Base-by-base conservation (phyloP, 306 rosid genomes). In the Vigna angularis region DNA sequence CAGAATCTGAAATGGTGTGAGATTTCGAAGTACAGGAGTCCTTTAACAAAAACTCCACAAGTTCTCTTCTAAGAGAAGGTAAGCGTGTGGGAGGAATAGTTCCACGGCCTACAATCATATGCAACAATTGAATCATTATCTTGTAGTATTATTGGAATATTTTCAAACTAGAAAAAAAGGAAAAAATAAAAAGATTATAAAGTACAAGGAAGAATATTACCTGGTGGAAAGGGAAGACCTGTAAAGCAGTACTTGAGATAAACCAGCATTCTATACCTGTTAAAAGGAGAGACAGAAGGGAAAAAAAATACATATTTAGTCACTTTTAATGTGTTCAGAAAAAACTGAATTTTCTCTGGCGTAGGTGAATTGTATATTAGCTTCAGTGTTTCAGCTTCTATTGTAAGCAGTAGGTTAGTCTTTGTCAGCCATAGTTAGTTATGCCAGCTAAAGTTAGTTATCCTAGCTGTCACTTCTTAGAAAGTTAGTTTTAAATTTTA, bases 171-270 rank as follows among this genome's bases (percentile, higher is more conserved):
- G 38, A 62, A 59, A 51, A 70, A 24, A 78, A 50, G 22, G 5
- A 59, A 59, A 20, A 59, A 16, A 36, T 45, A 34, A 6, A 13
- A 72, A 72, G n/a, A 47, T 16, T 70, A 42, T 42, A 51, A 59
- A 67, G 68, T 44, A 45, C 30, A 4, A 1, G 12, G 12, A 7
- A 50, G 72, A 72, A 40, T 9, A 65, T 52, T 89, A 94, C 98
- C 98, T 81, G 99, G 99, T 47, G 99, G 99, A 86, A 95, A 95
- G 82, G 91, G 91, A 83, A 93, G 90, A 81, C 99, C 98, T 6
- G 90, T 89, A 85, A 95, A 95, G 87, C 98, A 92, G 87, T 95
- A 95, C 84, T 91, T 95, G 79, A 95, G 88, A 86, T 95, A 95
- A 87, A 95, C 91, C 71, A 95, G 91, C 88, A 90, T 91, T 87